Base-by-base conservation (phyloP, 345 rosid genomes). In the Mangifera indica region DNA sequence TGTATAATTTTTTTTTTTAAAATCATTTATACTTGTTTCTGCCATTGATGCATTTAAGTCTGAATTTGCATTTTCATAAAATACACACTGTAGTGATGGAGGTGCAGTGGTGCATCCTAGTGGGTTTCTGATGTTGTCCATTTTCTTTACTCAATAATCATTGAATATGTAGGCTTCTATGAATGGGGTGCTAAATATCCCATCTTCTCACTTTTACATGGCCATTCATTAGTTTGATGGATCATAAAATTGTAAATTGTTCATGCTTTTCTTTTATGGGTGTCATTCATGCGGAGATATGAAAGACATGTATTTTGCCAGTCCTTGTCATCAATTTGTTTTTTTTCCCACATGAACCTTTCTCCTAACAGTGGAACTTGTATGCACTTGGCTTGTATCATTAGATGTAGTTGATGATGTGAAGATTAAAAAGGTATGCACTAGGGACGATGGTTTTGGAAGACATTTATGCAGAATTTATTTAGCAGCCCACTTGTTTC, bases 361-460 rank as follows among this genome's bases (percentile, higher is more conserved):
- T 49, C 18, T 49, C 1, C 5, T 49, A 49, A 49, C n/a, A 49
- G 15, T 49, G 18, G 18, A 49, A 15, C 53, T 49, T 18, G 5
- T 49, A 49, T 15, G 53, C 53, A 49, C 53, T 49, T 48, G n/a
- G 53, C 18, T 13, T 18, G 18, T 13, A 49, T 49, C 14, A 44
- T 60, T 60, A 32, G 48, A n/a, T 70, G 12, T 29, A 21, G n/a
- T 20, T 40, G 53, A 21, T 18, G 37, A 42, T 22, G 15, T 9
- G 34, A 69, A 69, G 62, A 46, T 46, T 45, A 44, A 54, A 0
- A 29, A 57, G 72, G 72, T 69, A 22, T 44, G 72, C 37, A 42
- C 46, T 40, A 7, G 22, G 1, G 59, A 53, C 1, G 5, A 12
- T 0, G 51, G 14, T 49, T 49, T 18, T 18, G 18, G 15, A 49